Conservation (phyloP, 345 rosid genomes). For the Gossypium stocksii region DNA sequence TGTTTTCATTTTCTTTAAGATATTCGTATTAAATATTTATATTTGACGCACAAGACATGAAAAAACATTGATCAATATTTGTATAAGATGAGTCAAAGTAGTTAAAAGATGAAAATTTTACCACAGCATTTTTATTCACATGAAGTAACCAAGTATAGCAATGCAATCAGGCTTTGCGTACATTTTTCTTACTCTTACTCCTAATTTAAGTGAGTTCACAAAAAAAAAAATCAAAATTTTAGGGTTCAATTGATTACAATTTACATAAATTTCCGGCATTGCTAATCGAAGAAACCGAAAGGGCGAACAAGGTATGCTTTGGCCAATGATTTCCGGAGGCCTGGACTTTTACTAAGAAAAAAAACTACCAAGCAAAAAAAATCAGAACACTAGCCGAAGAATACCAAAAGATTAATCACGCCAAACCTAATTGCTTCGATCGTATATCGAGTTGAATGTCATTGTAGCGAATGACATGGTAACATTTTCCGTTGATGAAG, state of each 20-base stretch:
- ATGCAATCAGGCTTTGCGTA: neutral
- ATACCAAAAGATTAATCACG: neutral
- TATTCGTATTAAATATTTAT: too few species aligned
- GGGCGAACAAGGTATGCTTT: neutral
- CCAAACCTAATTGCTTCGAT: conserved; percentile 31
- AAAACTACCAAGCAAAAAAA: neutral
- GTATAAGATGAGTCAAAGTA: too few species aligned
- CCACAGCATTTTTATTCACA: too few species aligned
- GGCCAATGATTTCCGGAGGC: neutral
- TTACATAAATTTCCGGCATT: neutral
- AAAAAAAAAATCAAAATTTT: neutral
- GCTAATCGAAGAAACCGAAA: neutral
- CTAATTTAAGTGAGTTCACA: neutral
- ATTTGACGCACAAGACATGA: too few species aligned
- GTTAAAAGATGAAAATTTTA: too few species aligned
- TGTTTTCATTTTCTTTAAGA: too few species aligned
- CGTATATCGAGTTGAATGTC: conserved; percentile 60
- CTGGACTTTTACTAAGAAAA: neutral
- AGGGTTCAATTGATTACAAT: neutral
- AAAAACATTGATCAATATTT: too few species aligned
- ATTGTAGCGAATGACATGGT: conserved; percentile 45
- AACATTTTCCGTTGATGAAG: conserved; percentile 30
- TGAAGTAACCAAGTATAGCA: neutral
- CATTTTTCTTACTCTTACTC: neutral
- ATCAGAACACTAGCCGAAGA: neutral